phyloP scores from a whole-genome alignment of 2,329 filamentous ascomycete genomes.

The Fusarium begoniae region DNA sequence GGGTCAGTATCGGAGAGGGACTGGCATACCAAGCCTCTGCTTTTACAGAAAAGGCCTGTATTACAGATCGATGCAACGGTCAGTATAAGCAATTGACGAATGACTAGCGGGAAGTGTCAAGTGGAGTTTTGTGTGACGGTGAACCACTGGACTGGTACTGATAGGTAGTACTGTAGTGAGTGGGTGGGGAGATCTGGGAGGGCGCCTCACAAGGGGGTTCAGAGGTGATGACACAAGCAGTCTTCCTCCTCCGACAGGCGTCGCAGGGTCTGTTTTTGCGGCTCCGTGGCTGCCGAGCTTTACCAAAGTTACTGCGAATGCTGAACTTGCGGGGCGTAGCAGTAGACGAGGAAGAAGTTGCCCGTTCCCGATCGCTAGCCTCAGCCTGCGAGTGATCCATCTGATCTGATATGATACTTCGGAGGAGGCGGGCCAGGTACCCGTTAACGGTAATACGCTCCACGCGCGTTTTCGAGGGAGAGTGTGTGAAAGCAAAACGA shows the following conservation, averaged over 20 bases:
- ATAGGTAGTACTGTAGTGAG: neutral
- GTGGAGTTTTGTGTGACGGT: neutral
- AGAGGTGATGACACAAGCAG: constrained; percentile 56
- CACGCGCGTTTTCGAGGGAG: neutral
- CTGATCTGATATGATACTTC: neutral
- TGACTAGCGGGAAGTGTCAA: constrained; percentile 3
- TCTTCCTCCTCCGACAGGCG: constrained; percentile 55
- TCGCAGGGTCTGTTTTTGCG: constrained; percentile 59
- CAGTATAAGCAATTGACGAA: constrained; percentile 5
- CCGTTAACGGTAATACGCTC: neutral
- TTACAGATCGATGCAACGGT: constrained; percentile 5
- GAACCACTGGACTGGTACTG: neutral
- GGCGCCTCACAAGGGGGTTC: constrained; percentile 54
- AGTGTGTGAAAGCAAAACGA: neutral
- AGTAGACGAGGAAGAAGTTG: constrained; percentile 9
- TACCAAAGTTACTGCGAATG: constrained; percentile 54
- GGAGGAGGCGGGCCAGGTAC: neutral
- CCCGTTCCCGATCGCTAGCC: constrained; percentile 3
- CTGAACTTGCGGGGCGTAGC: constrained; percentile 49
- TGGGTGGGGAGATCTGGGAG: neutral
- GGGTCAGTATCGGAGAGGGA: constrained; percentile 41
- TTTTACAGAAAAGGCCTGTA: constrained; percentile 49
- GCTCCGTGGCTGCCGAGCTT: constrained; percentile 52
- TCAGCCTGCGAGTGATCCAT: constrained; percentile 12
- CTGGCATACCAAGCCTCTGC: constrained; percentile 46